Evolutionary conservation across 768 basidiomycete genomes (phyloP), one percentile per base, ranked within the genome.

Genomic region (Mycena venus): DNA sequence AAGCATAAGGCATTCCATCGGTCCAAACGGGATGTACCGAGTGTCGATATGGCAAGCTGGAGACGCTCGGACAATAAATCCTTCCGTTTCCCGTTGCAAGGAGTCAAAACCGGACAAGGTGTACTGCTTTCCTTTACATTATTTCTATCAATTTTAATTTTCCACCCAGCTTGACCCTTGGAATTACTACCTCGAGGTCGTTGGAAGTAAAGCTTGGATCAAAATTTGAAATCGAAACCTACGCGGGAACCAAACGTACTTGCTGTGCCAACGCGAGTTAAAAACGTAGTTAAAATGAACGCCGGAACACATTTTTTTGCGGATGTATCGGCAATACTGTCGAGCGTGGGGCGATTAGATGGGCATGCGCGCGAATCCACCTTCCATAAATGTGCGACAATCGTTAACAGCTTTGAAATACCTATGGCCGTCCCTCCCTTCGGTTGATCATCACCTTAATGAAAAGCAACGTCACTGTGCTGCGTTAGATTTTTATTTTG

Each of bases 401-500:
- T 66, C 65, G 21, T n/a, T 25, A 29, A 47, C 58, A 60, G 56
- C 32, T 61, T 27, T 64, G 29, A 19, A 29, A 25, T 10, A 25
- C 38, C 73, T 66, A 70, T 72, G n/a, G n/a, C n/a, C n/a, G n/a
- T n/a, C n/a, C n/a, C n/a, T n/a, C n/a, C n/a, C n/a, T n/a, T n/a
- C n/a, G 15, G 15, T 15, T 36, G 55, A 56, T 63, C 40, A 58
- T 61, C 70, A 63, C 64, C 59, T 51, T 75, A 75, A 75, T 70
- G 68, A 70, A 75, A 74, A 61, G 51, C 36, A 44, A 59, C 59
- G 69, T 75, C 64, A 75, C 58, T 23, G 29, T 19, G 66, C 17
- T 23, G 29, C 11, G 66, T 11, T 36, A 61, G 64, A 61, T 67
- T 60, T 70, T 68, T 68, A 67, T 61, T 74, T 74, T 47, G 58